These are phyloP conservation scores for Asterophora parasitica DNA, from an alignment of 768 basidiomycete genomes.

Conservation along the genomic window DNA sequence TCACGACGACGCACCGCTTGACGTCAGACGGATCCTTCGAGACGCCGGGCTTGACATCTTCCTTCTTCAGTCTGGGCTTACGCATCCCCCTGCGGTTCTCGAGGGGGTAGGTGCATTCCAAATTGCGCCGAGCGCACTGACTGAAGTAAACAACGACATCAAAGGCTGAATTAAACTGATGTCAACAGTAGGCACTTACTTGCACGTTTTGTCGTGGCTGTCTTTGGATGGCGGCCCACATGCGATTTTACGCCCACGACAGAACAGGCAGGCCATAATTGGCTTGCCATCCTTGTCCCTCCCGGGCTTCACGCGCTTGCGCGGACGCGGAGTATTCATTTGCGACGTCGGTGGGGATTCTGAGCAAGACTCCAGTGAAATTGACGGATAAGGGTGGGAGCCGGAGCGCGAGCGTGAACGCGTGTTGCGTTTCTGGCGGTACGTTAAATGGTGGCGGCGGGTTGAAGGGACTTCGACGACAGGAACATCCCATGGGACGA, in stretches of 20 bases:
- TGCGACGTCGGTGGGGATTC: background rate
- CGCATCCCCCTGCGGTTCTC: slow-evolving; percentile 11
- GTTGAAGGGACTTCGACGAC: background rate
- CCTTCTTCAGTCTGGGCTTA: background rate
- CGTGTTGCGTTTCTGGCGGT: background rate
- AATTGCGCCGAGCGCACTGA: slow-evolving; percentile 7
- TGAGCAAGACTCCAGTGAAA: background rate
- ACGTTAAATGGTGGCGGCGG: background rate
- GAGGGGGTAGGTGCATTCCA: slow-evolving; percentile 5
- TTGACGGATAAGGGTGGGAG: background rate
- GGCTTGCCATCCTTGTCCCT: slow-evolving; percentile 27
- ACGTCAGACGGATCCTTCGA: background rate
- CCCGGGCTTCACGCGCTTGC: slow-evolving; percentile 1
- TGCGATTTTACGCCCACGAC: slow-evolving; percentile 47
- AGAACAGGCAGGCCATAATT: slow-evolving; percentile 44
- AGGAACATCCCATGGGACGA: background rate
- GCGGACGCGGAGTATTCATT: background rate
- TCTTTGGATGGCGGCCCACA: slow-evolving; percentile 39
- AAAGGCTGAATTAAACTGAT: background rate
- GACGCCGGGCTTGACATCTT: background rate
- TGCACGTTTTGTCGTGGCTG: slow-evolving; percentile 40
- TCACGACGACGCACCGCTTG: background rate
- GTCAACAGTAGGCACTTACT: slow-evolving; percentile 32
- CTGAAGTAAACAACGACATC: background rate
- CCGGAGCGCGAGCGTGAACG: slow-evolving; percentile 4